Evolutionary conservation across 345 rosid genomes (phyloP), one percentile per base, ranked within the genome.

Genomic region (Eucalyptus guilfoylei): DNA sequence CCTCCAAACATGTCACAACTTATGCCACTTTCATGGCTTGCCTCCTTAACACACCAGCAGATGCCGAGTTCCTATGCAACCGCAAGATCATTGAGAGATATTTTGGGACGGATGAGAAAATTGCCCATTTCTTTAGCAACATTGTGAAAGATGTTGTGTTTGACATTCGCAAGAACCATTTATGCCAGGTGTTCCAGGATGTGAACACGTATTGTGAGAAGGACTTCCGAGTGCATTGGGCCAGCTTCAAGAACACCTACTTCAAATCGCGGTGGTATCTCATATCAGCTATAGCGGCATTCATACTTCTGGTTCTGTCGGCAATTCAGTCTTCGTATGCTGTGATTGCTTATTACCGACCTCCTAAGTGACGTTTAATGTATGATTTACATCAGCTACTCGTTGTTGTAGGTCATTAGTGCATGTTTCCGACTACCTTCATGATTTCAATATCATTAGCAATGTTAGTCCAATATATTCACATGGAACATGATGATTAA

Each of bases 221-320:
- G 47, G 90, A 91, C 67, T 86, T 92, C 95, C 95, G 95, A 76
- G 95, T 94, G 49, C 92, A 90, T 49, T 94, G 94, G 97, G 97
- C 97, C 26, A 88, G 93, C 88, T 95, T 95, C 89, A 95, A 93
- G 92, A 92, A 91, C 87, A 96, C 93, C 13, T 97, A 97, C 49
- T 96, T 97, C 85, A 92, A 90, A 15, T 95, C 96, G 49, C 99
- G 98, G 9, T 97, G 98, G 99, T 95, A 98, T 12, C 95, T 95
- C 89, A 60, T 94, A 17, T 97, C 99, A 13, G 94, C 97, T 11
- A 80, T 95, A 48, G 98, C 96, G 42, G 98, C 99, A 19, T 44
- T 95, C 42, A 67, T 95, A 86, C 93, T 96, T 64, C 90, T 96
- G 14, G 26, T 95, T 9, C 92, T 97, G 58, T 95, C 97, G 9